Conservation (phyloP, 2,329 filamentous ascomycete genomes). For the Trichoderma semiorbis region DNA sequence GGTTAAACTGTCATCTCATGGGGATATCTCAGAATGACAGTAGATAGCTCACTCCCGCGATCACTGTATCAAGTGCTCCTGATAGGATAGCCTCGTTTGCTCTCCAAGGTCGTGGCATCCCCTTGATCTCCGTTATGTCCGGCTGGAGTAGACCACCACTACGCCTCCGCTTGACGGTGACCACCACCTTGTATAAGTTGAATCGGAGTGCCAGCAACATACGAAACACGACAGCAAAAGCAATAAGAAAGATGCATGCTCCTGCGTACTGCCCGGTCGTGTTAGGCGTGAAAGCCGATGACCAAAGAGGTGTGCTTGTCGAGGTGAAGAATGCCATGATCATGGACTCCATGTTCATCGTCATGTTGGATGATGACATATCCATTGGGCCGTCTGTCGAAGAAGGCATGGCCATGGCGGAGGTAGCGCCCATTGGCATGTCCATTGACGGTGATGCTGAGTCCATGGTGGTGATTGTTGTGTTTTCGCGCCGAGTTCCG, state of each 20-base stretch:
- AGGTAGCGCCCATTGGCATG: not conserved
- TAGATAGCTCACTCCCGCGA: not conserved
- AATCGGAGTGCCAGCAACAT: not conserved
- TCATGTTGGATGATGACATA: not conserved
- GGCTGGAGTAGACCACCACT: not conserved
- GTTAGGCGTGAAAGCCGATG: not conserved
- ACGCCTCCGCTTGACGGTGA: not conserved
- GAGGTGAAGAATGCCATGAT: not conserved
- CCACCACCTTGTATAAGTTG: not conserved
- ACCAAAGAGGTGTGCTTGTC: not conserved
- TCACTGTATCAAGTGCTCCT: not conserved
- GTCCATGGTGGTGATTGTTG: not conserved
- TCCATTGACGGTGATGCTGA: not conserved
- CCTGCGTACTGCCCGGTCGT: not conserved
- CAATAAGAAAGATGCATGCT: not conserved
- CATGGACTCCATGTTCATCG: not conserved
- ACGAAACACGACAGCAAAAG: not conserved
- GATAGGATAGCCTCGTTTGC: not conserved
- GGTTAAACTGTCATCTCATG: not conserved
- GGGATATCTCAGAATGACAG: not conserved
- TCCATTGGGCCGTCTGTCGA: not conserved
- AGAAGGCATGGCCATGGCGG: not conserved
- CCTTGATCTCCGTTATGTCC: not conserved
- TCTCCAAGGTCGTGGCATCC: not conserved
- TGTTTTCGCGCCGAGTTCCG: not conserved